Base-by-base conservation (phyloP, 306 rosid species). In the Trifolium fragiferum region DNA sequence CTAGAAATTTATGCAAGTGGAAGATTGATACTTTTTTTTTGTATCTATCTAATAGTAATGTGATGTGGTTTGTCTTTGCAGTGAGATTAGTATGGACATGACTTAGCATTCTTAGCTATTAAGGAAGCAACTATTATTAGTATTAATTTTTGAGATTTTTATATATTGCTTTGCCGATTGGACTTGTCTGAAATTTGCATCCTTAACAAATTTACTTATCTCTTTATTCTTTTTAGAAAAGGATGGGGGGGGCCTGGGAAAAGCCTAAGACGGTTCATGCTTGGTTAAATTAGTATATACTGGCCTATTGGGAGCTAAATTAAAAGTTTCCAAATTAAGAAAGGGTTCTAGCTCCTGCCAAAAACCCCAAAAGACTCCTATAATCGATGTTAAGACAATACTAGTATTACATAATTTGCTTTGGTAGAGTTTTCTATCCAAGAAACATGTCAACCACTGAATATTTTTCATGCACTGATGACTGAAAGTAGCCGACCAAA, bases 21-120 rank as follows among this genome's bases (percentile, higher is more conserved):
- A 69, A 33, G 37, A 18, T 70, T 73, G 20, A 25, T 69, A 59
- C 78, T 82, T 83, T 86, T 85, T 68, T 30, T 61, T 72, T 68
- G 32, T 51, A 32, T 50, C 46, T 64, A 59, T 66, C 33, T 74
- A 60, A 60, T 32, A 74, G 71, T 54, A 83, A 64, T 59, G 61
- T 33, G 76, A 62, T 76, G 64, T 73, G 82, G 40, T 68, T 59
- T 82, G 75, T 74, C 71, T 75, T 71, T 70, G 74, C 44, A 25
- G 37, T 13, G 76, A 78, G 69, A 81, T 74, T 64, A 25, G 74
- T 37, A 76, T 66, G 74, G 65, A 82, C 75, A 35, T 64, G 68
- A 70, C 81, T 72, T 3, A 8, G 83, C 72, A 84, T 70, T 76
- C 88, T 78, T 86, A 68, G 83, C 86, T 73, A 46, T 78, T 84